phyloP scores from a whole-genome alignment of 352 stramenopile species.

The Pythium vanterpoolii region DNA sequence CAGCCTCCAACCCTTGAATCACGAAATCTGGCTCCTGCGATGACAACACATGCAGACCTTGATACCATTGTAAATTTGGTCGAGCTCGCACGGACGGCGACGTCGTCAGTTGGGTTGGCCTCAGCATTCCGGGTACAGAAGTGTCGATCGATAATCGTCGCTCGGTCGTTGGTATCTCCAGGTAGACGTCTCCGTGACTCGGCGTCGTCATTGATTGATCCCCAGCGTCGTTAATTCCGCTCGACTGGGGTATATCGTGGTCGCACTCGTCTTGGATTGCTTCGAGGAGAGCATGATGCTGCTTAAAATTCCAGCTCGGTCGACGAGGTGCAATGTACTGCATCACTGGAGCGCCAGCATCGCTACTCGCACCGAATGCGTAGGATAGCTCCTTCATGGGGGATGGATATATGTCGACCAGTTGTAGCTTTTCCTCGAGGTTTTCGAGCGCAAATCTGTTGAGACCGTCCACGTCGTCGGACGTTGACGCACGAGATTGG shows the following conservation, averaged over 20 bases:
- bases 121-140: background rate
- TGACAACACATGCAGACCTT: slow-evolving; percentile 28
- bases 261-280: slow-evolving; percentile 49
- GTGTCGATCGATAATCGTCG: slow-evolving; percentile 20
- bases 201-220: too few species aligned
- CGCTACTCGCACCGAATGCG: background rate
- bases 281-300: slow-evolving; percentile 52
- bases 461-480: background rate
- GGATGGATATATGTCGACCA: slow-evolving; percentile 60
- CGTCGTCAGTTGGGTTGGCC: slow-evolving; percentile 28
- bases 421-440: slow-evolving; percentile 52
- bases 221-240: background rate
- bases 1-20: slow-evolving; percentile 28
- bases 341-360: slow-evolving; percentile 5
- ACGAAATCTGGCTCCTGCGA: slow-evolving; percentile 46
- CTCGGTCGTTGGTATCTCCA: slow-evolving; percentile 11
- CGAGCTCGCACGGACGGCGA: slow-evolving; percentile 41
- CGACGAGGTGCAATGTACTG: slow-evolving; percentile 31
- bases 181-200: too few species aligned
- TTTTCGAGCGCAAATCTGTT: slow-evolving; percentile 36
- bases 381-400: slow-evolving; percentile 50
- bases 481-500: background rate
- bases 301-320: slow-evolving; percentile 62
- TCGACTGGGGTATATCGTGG: slow-evolving; percentile 9
- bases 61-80: slow-evolving; percentile 38